Evolutionary conservation across 441 rosid genomes (phyloP).

Genomic region (Bruguiera hainesii): DNA sequence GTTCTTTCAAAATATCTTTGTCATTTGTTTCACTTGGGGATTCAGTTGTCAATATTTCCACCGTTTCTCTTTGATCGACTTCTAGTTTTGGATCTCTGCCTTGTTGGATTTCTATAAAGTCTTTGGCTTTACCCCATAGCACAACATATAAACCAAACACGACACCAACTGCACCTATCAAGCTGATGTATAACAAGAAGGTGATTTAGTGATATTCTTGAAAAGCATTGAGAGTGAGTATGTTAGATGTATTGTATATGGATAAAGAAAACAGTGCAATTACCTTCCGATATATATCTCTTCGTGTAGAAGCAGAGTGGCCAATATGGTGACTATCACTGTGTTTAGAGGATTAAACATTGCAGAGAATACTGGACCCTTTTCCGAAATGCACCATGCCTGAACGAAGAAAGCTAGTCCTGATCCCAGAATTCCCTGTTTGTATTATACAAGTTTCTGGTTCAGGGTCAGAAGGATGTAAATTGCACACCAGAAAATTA

Average conservation of each 20-base stretch:
- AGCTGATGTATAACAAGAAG: slow-evolving; percentile 28
- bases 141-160: slow-evolving; percentile 60
- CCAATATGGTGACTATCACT: slow-evolving; percentile 49
- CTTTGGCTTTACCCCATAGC: slow-evolving; percentile 75
- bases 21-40: slow-evolving; percentile 11
- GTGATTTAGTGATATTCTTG: not conserved
- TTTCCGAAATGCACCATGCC: slow-evolving; percentile 57
- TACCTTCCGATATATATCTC: slow-evolving; percentile 61
- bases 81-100: slow-evolving; percentile 22
- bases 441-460: slow-evolving; percentile 26
- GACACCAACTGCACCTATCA: slow-evolving; percentile 59
- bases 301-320: slow-evolving; percentile 50
- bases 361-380: slow-evolving; percentile 62
- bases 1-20: slow-evolving; percentile 27
- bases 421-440: slow-evolving; percentile 53
- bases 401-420: slow-evolving; percentile 51
- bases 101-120: slow-evolving; percentile 20
- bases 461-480: not conserved
- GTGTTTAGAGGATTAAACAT: slow-evolving; percentile 60
- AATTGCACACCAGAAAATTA: not conserved
- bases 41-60: slow-evolving; percentile 17
- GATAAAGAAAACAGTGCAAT: not conserved
- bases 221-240: not conserved
- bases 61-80: slow-evolving; percentile 16
- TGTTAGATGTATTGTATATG: not conserved